Conservation (phyloP, 2,329 filamentous ascomycete species). For the Setomelanomma holmii region DNA sequence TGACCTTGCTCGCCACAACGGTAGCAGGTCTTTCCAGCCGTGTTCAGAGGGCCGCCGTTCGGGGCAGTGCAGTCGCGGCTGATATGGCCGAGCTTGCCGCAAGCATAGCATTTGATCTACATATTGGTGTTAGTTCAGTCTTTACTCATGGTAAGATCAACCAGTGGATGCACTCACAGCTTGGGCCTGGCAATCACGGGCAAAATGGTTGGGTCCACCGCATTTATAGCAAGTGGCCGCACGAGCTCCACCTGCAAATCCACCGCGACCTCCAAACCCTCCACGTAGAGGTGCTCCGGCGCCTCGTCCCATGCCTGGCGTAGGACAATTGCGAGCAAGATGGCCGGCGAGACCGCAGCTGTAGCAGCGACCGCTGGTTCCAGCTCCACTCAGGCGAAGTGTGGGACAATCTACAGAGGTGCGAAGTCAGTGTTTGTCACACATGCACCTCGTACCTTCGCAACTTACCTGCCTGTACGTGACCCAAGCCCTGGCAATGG, state of each 20-base stretch:
- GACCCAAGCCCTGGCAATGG: constrained; percentile 98
- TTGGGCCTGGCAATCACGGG: constrained; percentile 96
- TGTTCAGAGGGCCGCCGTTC: constrained; percentile 94
- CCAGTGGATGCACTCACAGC: constrained; percentile 72
- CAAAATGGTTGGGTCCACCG: constrained; percentile 93
- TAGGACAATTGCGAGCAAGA: constrained; percentile 87
- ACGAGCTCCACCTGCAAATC: constrained; percentile 72
- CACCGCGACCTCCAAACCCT: constrained; percentile 77
- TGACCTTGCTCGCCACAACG: constrained; percentile 94
- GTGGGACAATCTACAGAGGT: constrained; percentile 83
- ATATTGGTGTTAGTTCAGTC: too few relatives aligned
- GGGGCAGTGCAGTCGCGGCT: constrained; percentile 94
- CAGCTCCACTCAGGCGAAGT: constrained; percentile 83
- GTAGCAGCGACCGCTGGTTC: constrained; percentile 89
- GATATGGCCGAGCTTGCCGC: constrained; percentile 80
- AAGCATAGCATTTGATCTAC: constrained; percentile 85
- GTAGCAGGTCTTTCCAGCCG: constrained; percentile 98
- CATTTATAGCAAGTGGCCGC: constrained; percentile 74
- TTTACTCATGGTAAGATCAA: neutral
- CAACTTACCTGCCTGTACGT: too few relatives aligned
- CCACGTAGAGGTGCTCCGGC: constrained; percentile 68
- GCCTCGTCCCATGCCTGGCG: constrained; percentile 72
- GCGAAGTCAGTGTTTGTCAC: neutral
- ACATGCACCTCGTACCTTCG: neutral
- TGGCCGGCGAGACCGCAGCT: constrained; percentile 94